Conservation (phyloP, 805 yeast genomes). For the Pichia pseudocactophila region DNA sequence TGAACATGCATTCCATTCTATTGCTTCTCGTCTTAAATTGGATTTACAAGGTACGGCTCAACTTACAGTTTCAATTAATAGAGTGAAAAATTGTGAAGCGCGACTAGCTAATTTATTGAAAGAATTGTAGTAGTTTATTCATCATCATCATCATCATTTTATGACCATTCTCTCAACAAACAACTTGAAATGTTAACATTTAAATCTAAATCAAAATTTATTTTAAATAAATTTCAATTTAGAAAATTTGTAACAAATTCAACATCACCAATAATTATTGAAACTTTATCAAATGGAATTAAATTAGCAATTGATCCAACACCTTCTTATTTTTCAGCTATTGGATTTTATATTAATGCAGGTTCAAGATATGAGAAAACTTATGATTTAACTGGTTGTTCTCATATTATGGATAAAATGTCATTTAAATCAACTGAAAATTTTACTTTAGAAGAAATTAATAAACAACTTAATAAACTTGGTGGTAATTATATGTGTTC, state of each 20-base stretch:
- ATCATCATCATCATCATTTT: no score
- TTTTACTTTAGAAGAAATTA: slow-evolving; percentile 57
- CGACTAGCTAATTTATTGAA: not conserved
- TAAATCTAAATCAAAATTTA: not conserved
- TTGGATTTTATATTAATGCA: slow-evolving; percentile 83
- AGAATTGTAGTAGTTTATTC: not conserved
- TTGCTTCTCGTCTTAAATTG: not conserved
- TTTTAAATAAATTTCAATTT: not conserved
- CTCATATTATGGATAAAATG: slow-evolving; percentile 78
- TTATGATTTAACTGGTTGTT: slow-evolving; percentile 52
- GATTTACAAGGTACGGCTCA: slow-evolving; percentile 3
- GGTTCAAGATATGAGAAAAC: slow-evolving; percentile 78
- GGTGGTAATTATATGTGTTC: slow-evolving; percentile 96
- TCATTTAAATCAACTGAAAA: slow-evolving; percentile 69
- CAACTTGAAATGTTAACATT: not conserved
- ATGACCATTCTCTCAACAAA: no score
- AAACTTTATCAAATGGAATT: slow-evolving; percentile 62
- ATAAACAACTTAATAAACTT: slow-evolving; percentile 61
- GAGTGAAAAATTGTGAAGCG: not conserved
- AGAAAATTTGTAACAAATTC: not conserved
- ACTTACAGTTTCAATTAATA: not conserved
- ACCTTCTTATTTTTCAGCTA: slow-evolving; percentile 85
- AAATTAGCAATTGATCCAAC: slow-evolving; percentile 75
- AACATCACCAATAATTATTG: slow-evolving; percentile 15
- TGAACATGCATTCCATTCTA: not conserved